A percentile compares a stretch with the other conserved stretches of the same genome.
These are phyloP conservation scores for Terana coerulea DNA, from an alignment of 768 basidiomycete genomes.

Conservation along the genomic window DNA sequence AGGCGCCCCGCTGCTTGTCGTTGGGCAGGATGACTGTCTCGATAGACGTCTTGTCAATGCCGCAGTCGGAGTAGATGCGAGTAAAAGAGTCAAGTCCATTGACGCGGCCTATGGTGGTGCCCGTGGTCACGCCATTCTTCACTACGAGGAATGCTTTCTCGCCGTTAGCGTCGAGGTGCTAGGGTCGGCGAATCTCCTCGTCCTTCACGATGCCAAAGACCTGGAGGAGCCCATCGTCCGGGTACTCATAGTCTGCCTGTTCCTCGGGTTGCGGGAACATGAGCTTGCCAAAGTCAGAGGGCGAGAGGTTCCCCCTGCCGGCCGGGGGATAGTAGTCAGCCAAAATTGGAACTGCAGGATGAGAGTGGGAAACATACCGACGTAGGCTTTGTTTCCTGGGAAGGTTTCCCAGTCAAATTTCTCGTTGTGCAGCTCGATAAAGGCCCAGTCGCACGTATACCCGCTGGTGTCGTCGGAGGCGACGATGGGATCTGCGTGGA, in stretches of 20 bases:
- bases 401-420: constrained; percentile 33
- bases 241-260: constrained; percentile 19
- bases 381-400: constrained; percentile 28
- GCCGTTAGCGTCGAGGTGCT: constrained; percentile 21
- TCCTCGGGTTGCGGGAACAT: constrained; percentile 15
- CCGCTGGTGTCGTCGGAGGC: constrained; percentile 21
- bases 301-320: constrained; percentile 13
- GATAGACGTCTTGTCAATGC: constrained; percentile 12
- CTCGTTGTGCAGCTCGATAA: constrained; percentile 28
- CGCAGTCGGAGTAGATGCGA: constrained; percentile 16
- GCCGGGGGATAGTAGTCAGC: not conserved
- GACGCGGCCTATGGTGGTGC: constrained; percentile 24
- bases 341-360: not conserved
- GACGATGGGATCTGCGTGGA: constrained; percentile 27
- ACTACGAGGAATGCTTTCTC: constrained; percentile 22
- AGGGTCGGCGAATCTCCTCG: constrained; percentile 19
- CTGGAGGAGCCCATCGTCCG: constrained; percentile 19
- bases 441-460: constrained; percentile 33
- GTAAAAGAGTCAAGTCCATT: constrained; percentile 20
- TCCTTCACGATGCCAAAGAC: constrained; percentile 19
- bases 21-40: constrained; percentile 17
- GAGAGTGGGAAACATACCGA: constrained; percentile 14
- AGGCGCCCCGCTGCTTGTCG: constrained; percentile 17
- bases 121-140: constrained; percentile 23
- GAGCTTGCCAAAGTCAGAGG: constrained; percentile 3